Base-by-base conservation (phyloP, 768 basidiomycete species). In the Kwoniella pini region DNA sequence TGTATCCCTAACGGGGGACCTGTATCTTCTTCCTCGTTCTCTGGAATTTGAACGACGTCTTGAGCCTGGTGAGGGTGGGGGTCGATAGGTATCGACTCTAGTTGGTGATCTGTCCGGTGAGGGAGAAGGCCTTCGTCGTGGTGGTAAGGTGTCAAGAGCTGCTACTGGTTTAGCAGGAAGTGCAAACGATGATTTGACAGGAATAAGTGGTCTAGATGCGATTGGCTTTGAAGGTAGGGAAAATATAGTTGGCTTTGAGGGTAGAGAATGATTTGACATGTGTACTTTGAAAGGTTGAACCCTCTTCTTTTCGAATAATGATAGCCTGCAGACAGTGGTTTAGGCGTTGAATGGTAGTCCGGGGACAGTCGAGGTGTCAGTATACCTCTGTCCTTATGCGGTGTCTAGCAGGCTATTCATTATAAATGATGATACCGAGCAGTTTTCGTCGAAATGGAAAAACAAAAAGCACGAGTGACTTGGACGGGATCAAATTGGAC, bases 171-270 rank as follows among this genome's bases (percentile, higher is more conserved):
- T 38, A 13, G 7, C 10, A 28, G 50, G 12, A 19, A 31, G 58
- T 15, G 1, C 40, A 12, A 27, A 36, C 15, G 50, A 15, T 15
- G 56, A 19, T 21, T 64, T 62, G 21, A 49, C 40, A 12, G 68
- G 68, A 48, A 22, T 54, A 1, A 62, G 31, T 2, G 68, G 64
- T 17, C 63, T 36, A 36, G 33, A 57, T 22, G 27, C 10, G 12
- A 30, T 33, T 33, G 55, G 55, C 36, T 48, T 45, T n/a, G 42
- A 45, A 39, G 55, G 55, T 45, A 57, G 27, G n/a, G 55, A 57
- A 4, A 45, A 27, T 10, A 15, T 50, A 21, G 31, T 50, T 15
- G 45, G 22, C 3, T 26, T 26, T 26, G 45, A 11, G 7, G 40
- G 19, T 13, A 42, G n/a, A 42, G 40, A 42, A 9, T 42, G 40